Conservation (phyloP, 2,329 filamentous ascomycete species). For the Ophiognomonia clavigignenti-juglandacearum region DNA sequence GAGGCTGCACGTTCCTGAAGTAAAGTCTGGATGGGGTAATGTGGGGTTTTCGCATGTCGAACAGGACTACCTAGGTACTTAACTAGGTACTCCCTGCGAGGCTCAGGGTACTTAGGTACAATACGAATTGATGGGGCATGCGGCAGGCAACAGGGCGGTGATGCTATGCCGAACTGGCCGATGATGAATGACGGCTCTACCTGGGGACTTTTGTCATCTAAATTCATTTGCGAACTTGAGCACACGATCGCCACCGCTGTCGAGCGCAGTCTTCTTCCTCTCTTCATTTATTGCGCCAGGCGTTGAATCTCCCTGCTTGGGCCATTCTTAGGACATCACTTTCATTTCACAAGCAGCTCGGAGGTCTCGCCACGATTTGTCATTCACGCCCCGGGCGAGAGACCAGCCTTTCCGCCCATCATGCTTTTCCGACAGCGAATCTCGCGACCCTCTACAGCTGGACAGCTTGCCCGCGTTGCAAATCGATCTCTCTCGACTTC, state of each 20-base stretch:
- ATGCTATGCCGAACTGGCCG: too few species aligned
- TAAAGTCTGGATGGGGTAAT: too few species aligned
- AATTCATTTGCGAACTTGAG: background rate
- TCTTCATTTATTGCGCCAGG: background rate
- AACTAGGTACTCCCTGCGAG: too few species aligned
- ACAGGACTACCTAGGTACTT: too few species aligned
- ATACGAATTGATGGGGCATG: background rate
- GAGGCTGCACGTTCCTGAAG: too few species aligned
- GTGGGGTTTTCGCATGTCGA: too few species aligned
- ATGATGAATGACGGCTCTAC: slow-evolving; percentile 11
- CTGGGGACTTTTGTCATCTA: slow-evolving; percentile 11
- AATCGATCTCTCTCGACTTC: slow-evolving; percentile 10
- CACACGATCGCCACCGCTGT: slow-evolving; percentile 8
- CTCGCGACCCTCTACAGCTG: slow-evolving; percentile 11
- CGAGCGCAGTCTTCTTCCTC: background rate
- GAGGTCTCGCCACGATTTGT: background rate
- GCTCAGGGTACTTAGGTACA: too few species aligned
- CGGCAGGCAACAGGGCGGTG: background rate
- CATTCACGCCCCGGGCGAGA: background rate
- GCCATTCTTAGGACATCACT: background rate
- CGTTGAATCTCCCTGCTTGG: background rate
- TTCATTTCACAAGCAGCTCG: background rate
- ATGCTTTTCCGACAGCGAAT: slow-evolving; percentile 19
- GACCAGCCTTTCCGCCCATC: background rate
- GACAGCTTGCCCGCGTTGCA: slow-evolving; percentile 7